Conservation (phyloP, 352 stramenopile genomes). For the Globisporangium uncinulatum region DNA sequence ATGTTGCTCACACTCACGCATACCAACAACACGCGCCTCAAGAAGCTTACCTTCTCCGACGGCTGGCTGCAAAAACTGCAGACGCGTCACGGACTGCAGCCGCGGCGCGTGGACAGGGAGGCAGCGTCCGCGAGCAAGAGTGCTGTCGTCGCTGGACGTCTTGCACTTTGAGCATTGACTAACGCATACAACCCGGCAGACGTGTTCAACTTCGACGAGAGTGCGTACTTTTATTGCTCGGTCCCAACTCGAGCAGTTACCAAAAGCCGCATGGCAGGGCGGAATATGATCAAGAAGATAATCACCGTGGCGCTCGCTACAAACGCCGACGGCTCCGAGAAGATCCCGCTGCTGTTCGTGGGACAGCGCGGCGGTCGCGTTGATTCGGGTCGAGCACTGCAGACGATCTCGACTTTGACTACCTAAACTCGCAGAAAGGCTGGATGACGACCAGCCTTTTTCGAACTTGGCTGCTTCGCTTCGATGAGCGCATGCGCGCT, state of each 20-base stretch:
- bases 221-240: background rate
- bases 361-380: background rate
- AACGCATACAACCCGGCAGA: too few species aligned
- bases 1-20: too few species aligned
- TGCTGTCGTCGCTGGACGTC: too few species aligned
- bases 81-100: too few species aligned
- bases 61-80: too few species aligned
- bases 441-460: background rate
- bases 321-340: background rate
- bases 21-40: too few species aligned
- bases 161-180: too few species aligned
- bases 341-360: background rate
- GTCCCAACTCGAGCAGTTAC: background rate
- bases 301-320: background rate
- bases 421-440: background rate
- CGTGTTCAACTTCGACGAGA: background rate
- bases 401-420: background rate
- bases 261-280: background rate
- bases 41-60: too few species aligned
- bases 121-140: too few species aligned
- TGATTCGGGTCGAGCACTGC: background rate
- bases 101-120: too few species aligned
- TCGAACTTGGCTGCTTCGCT: background rate
- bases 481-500: background rate
- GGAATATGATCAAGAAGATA: background rate